Base-by-base conservation (phyloP, 2,329 filamentous ascomycete species). In the Trichoderma brevicompactum region DNA sequence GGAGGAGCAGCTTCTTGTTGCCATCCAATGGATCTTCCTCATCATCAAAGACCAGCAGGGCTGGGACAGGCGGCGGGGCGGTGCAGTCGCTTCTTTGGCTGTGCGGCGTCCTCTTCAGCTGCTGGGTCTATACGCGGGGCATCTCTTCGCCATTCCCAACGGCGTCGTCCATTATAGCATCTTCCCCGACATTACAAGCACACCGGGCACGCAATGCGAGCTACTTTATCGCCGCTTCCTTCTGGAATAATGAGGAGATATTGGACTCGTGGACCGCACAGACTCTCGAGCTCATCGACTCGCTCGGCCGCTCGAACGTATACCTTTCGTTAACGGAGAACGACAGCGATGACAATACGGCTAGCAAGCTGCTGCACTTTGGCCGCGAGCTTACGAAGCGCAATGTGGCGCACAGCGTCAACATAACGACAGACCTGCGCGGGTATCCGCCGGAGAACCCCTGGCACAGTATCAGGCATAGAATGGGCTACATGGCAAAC, bases 401-500 rank as follows among this genome's bases (percentile, higher is more conserved):
- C 32, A 53, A 65, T 12, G 49, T 66, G 15, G 38, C 46, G 46
- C 65, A 66, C 40, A 66, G 54, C 53, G 60, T 66, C 40, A 66
- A 66, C n/a, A 65, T 66, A 17, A 66, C 65, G 15, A 44, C 65
- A 9, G 65, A 60, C 46, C 8, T 66, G 48, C 60, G 65, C 19
- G 65, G 65, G 1, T 58, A 66, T n/a, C 65, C 65, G 15, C 44
- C 61, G 3, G 53, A 60, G 34, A 65, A 66, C 23, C 65, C 65
- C n/a, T 66, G 65, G 65, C 60, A 41, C 13, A 65, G 61, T 49
- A 48, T 66, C 17, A 32, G 28, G 36, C 65, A 66, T 32, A 48
- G 65, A 32, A 66, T 66, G 65, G 53, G 54, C 9, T 66, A 66
- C 53, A 66, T 66, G 65, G 54, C 65, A n/a, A 66, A 66, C 32